Percentiles rank a stretch among this genome's conserved stretches.
Conservation (phyloP, 441 rosid genomes). For the Raphanus hybrid region DNA sequence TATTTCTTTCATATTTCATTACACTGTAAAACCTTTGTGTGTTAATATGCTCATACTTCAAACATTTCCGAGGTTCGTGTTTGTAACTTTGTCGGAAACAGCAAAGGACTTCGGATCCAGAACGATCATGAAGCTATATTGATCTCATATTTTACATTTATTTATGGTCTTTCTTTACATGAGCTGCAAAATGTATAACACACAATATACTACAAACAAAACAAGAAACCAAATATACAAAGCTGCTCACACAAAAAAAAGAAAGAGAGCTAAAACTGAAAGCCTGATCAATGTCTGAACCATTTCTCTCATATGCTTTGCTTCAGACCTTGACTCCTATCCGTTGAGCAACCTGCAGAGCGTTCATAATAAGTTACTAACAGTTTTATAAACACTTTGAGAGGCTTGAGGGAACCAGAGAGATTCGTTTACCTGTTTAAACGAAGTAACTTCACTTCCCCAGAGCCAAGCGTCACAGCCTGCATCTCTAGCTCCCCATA, state of each 20-base stretch:
- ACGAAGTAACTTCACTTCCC: constrained; percentile 93
- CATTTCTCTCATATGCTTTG: constrained; percentile 19
- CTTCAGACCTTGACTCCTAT: constrained; percentile 75
- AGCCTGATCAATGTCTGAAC: constrained; percentile 28
- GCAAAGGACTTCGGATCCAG: background rate
- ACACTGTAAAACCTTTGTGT: background rate
- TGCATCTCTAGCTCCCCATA: constrained; percentile 99
- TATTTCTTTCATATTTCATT: background rate
- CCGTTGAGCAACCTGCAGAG: constrained; percentile 77
- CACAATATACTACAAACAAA: constrained; percentile 14
- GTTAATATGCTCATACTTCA: background rate
- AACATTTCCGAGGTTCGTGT: background rate
- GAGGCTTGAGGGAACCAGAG: background rate
- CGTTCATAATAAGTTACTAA: constrained; percentile 10
- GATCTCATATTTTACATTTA: constrained; percentile 13
- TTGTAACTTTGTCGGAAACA: background rate
- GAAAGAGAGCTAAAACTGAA: constrained; percentile 17
- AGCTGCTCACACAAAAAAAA: constrained; percentile 13
- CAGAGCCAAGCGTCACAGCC: constrained; percentile 99
- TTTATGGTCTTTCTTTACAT: constrained; percentile 11
- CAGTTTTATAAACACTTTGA: background rate
- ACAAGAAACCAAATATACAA: constrained; percentile 34
- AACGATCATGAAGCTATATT: constrained; percentile 32
- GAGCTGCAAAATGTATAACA: constrained; percentile 15
- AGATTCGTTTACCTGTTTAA: constrained; percentile 64